phyloP scores from a whole-genome alignment of 192 early-diverging fungal genomes.

The Linnemannia exigua region DNA sequence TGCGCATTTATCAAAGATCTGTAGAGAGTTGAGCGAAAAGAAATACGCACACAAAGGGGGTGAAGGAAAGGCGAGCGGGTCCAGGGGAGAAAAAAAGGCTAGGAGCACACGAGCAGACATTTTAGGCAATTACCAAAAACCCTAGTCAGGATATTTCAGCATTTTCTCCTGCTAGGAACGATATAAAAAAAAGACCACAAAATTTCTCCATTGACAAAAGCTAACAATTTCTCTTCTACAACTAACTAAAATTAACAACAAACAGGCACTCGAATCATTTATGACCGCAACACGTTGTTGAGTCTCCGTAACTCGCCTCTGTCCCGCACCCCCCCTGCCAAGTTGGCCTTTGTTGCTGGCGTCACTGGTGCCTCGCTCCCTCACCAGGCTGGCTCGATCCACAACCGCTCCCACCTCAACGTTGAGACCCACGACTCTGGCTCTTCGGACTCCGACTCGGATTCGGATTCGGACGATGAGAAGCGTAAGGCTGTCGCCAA shows the following conservation, averaged over 20 bases:
- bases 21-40: background rate
- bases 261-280: conserved; percentile 76
- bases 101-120: background rate
- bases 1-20: background rate
- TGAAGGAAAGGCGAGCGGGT: background rate
- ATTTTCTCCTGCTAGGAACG: no score
- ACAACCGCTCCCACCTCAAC: conserved; percentile 48
- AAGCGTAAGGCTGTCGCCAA: conserved; percentile 59
- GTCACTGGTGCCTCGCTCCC: conserved; percentile 64
- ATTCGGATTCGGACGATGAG: conserved; percentile 57
- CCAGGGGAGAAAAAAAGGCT: background rate
- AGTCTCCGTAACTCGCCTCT: conserved; percentile 73
- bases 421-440: conserved; percentile 56
- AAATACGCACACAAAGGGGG: background rate
- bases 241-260: background rate
- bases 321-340: conserved; percentile 69
- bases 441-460: conserved; percentile 28
- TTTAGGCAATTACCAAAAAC: no score
- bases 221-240: background rate
- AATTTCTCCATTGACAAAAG: background rate
- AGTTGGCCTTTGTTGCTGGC: conserved; percentile 72
- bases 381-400: conserved; percentile 46
- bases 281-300: conserved; percentile 72
- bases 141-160: no score
- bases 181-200: no score